Percentiles rank a stretch among this genome's conserved stretches.
phyloP scores from a whole-genome alignment of 352 stramenopile genomes.

The Phytophthora citrophthora region DNA sequence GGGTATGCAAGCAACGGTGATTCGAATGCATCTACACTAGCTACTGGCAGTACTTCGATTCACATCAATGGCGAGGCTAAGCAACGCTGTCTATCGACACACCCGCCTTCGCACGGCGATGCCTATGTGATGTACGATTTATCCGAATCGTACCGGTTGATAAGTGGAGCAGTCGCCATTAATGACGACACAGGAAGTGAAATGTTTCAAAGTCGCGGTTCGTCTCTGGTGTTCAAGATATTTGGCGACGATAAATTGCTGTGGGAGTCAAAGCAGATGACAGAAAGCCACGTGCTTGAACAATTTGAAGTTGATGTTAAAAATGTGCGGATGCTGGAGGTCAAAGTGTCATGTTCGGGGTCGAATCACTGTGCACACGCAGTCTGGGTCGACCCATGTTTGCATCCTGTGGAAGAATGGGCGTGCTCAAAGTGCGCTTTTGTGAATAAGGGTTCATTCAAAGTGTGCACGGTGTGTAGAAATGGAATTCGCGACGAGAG shows the following conservation, averaged over 20 bases:
- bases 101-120: constrained; percentile 73
- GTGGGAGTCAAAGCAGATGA: constrained; percentile 78
- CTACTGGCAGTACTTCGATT: constrained; percentile 45
- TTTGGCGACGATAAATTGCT: constrained; percentile 69
- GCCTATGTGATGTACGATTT: constrained; percentile 88
- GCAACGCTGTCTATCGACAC: constrained; percentile 79
- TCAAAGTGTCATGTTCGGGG: constrained; percentile 69
- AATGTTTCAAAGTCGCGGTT: constrained; percentile 55
- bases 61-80: constrained; percentile 67
- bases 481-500: constrained; percentile 33
- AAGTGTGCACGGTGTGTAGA: constrained; percentile 59
- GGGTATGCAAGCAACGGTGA: constrained; percentile 74
- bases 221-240: constrained; percentile 73
- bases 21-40: constrained; percentile 12
- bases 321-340: constrained; percentile 77
- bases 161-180: constrained; percentile 68
- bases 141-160: constrained; percentile 54
- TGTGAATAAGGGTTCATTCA: constrained; percentile 68
- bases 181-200: constrained; percentile 80
- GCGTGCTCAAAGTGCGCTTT: constrained; percentile 66
- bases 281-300: constrained; percentile 45
- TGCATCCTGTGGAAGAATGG: constrained; percentile 79
- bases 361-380: constrained; percentile 85
- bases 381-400: constrained; percentile 80
- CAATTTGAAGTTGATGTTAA: constrained; percentile 66